Base-by-base conservation (phyloP, 1,284 basidiomycete species). In the Coniferiporia weirii region DNA sequence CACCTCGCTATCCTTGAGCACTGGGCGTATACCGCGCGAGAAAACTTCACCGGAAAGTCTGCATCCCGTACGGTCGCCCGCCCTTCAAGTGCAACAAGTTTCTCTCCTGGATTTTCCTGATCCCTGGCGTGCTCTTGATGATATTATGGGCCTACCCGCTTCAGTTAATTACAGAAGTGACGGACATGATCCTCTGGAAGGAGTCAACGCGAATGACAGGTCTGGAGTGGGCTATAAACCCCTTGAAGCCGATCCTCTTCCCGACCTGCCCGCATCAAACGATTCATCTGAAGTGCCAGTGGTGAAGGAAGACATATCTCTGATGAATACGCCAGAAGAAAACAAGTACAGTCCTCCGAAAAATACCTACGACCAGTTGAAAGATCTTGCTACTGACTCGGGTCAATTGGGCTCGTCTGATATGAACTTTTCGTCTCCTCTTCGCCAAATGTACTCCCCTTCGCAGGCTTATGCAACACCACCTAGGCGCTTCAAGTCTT, bases 121-220 rank as follows among this genome's bases (percentile, higher is more conserved):
- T 19, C 62, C 65, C 20, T 66, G 64, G 65, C 64, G 61, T 43
- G 56, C 57, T 43, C 62, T 64, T 13, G 65, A 61, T 9, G 51
- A 64, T 32, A 27, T 65, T 20, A n/a, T 64, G 13, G 47, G 38
- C 45, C 63, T 67, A 32, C 55, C 57, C 34, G 58, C 64, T 22
- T 54, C 49, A 27, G 3, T 51, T 8, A 54, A 52, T 13, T 34
- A 51, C 48, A 49, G 40, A 19, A 36, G 27, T 1, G 56, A 60
- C 35, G 10, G 19, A 36, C 19, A 54, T 40, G 35, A 43, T 10
- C 52, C 53, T 36, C 0, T 49, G 12, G 38, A 51, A 34, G 52
- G 32, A 17, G 8, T 34, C 7, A 46, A 43, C 13, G 61, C 19
- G 36, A 27, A 47, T 61, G 59, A 54, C 59, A 59, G 53, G 55